Base-by-base conservation (phyloP, 768 basidiomycete species). In the Leccinum imitatum region DNA sequence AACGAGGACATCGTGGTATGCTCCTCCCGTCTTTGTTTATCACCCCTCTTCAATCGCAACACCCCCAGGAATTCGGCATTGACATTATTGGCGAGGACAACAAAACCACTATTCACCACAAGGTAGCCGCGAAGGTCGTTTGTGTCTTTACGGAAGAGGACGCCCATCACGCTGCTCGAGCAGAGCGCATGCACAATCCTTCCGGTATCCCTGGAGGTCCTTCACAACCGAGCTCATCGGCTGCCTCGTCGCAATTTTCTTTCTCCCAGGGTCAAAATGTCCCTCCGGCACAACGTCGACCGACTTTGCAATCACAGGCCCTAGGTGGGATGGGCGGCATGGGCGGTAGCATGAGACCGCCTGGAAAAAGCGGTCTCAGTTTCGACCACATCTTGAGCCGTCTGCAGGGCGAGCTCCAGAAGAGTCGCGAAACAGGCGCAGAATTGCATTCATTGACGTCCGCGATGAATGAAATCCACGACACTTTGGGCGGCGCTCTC, bases 11-110 rank as follows among this genome's bases (percentile, higher is more conserved):
- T 94, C 63, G 94, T 99, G 69, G 95, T 97, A 81, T 63, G 94
- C 80, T 31, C 52, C 56, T 25, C 53, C 23, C 25, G 14, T 33
- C 55, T 53, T 25, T 57, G 37, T 39, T 59, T 47, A 55, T 31
- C 57, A 48, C 33, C 19, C 33, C 30, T 57, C 44, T 56, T 64
- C 58, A 59, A 47, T 57, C 58, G 8, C 33, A 33, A 57, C 41
- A 6, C 58, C 1, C 31, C 3, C 27, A 96, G 95, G 95, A 98
- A 87, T 98, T 97, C 73, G 97, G 97, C 58, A 99, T 98, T 69
- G 97, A 98, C 77, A 99, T 99, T 63, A 92, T 97, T 56, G 91
- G 93, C 63, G 97, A 99, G 69, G 97, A 99, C 79, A 97, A 95
- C 81, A 92, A 92, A 76, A 95, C 93, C 2, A 95, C 98, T 59